Evolutionary conservation across 306 rosid genomes (phyloP), one percentile per base, ranked within the genome.

Genomic region (Hippophae gyantsensis): DNA sequence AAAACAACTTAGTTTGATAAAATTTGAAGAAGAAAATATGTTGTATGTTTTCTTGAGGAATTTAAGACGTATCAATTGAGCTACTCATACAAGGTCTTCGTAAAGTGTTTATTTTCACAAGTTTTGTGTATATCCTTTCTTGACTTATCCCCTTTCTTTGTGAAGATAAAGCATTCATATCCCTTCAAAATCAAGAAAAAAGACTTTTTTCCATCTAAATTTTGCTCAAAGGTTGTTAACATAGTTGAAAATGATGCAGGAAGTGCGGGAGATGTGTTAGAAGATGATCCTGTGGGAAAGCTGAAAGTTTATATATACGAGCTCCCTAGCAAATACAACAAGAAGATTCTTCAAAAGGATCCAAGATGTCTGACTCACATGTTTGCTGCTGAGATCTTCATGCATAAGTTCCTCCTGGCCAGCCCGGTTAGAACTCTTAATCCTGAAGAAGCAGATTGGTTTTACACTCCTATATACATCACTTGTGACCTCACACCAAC

Each of bases 311-410:
- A 78, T 62, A 67, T 78, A 41, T 78, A 78, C 50, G 79, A 78
- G 27, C 73, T 78, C 1, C 82, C 82, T 10, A 73, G 67, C 74
- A 78, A 78, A 65, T 78, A 78, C 72, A 78, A 78, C 69, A 78
- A 70, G 73, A 78, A 78, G 59, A 70, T 72, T 26, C 82, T 78
- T 58, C 79, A 73, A 57, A 78, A 78, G 46, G 82, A 78, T 50
- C 79, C 70, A 27, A 78, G 82, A 78, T 78, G 82, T 63, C 82
- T 78, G 45, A 66, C 67, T 46, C 79, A 78, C 60, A 78, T 78
- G 82, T 78, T 78, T 62, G 82, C 82, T 54, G 82, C 82, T 11
- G 82, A 78, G 76, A 78, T 78, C 9, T 78, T 66, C 66, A 73
- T 78, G 82, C 82, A 78, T 63, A 74, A 79, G 59, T 78, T 78